Base-by-base conservation (phyloP, 1,139 yeast species). In the Zygosaccharomyces sapae region DNA sequence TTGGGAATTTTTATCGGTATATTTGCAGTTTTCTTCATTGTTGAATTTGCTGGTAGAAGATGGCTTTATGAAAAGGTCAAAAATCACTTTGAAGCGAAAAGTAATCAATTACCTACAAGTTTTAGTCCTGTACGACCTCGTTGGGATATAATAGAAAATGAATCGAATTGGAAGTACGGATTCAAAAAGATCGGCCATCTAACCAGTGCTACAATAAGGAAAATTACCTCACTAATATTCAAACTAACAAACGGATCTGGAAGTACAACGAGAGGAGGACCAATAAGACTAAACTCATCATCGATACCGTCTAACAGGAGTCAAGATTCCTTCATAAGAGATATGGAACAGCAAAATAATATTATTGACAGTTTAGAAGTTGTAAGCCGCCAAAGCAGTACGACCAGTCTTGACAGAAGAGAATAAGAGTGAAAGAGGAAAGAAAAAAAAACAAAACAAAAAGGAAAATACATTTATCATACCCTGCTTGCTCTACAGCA, bases 1-100 rank as follows among this genome's bases (percentile, higher is more conserved):
- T 46, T 60, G 22, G 67, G 67, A 27, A 65, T 65, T 20, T 64
- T 64, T 49, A 46, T 61, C 34, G 59, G 62, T 20, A 66, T 65
- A 22, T 56, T 69, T 22, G 50, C 61, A 19, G 72, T 72, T 13
- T 73, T 73, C 33, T 53, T 67, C 38, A 44, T 65, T 33, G 75
- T 72, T 4, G 70, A 65, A 47, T 52, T 54, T 27, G 59, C 44
- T 62, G 57, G 48, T 61, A 75, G 67, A 41, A 53, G 64, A 22
- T 53, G 60, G 56, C 49, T 63, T 37, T 52, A 52, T 33, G 52
- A 52, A 7, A 57, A 50, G 40, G 44, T 55, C 36, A 40, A 33
- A 13, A 33, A 37, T 3, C 43, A 41, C 34, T 38, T 42, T 43
- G 34, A 44, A 33, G 33, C 47, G 9, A 27, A 31, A 18, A 40